Evolutionary conservation across 768 basidiomycete genomes (phyloP).

Genomic region (Collybia sordida): DNA sequence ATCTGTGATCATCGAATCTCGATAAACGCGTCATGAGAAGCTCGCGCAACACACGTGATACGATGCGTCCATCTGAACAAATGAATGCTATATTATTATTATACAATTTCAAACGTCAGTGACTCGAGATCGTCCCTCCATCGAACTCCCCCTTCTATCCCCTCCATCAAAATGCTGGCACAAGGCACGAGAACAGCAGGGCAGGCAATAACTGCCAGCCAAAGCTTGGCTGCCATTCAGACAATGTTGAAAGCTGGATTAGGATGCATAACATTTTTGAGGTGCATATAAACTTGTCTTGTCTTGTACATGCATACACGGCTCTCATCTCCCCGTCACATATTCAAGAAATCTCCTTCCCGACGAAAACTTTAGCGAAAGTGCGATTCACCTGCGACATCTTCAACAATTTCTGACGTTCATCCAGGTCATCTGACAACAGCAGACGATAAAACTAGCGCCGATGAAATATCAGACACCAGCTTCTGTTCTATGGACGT

Average conservation of each 20-base stretch:
- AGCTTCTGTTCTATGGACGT: slow-evolving; percentile 38
- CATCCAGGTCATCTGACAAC: slow-evolving; percentile 55
- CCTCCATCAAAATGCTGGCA: slow-evolving; percentile 26
- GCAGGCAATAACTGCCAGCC: slow-evolving; percentile 50
- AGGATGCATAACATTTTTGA: slow-evolving; percentile 75
- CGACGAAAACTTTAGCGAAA: slow-evolving; percentile 74
- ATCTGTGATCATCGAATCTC: neutral
- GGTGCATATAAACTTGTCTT: slow-evolving; percentile 35
- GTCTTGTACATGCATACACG: no score
- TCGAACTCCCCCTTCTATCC: neutral
- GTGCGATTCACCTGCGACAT: slow-evolving; percentile 28
- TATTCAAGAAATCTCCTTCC: slow-evolving; percentile 68
- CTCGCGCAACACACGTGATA: no score
- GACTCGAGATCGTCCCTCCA: no score
- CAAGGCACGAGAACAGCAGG: slow-evolving; percentile 32
- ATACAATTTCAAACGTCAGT: no score
- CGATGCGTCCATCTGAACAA: no score
- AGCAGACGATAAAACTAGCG: slow-evolving; percentile 36
- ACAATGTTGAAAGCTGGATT: slow-evolving; percentile 72
- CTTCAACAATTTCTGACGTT: neutral
- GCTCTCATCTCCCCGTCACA: neutral
- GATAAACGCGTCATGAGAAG: no score
- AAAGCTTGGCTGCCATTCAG: slow-evolving; percentile 70
- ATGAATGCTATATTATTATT: no score
- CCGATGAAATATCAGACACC: slow-evolving; percentile 24